Base-by-base conservation (phyloP, 1,139 yeast genomes). In the Kluyveromyces sp. region DNA sequence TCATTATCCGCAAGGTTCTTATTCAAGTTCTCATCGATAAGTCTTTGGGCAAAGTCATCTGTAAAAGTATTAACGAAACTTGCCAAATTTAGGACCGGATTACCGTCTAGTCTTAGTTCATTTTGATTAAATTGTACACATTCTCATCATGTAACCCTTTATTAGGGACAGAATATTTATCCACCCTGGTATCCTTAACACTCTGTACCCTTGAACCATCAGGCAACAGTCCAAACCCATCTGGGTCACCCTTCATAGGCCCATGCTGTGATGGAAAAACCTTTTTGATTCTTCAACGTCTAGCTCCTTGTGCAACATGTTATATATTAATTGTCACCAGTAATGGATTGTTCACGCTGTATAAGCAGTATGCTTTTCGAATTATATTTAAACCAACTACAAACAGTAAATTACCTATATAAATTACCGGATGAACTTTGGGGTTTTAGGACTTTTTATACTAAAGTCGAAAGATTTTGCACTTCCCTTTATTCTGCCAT, bases 1-100 rank as follows among this genome's bases (percentile, higher is more conserved):
- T 89, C 96, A 57, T 84, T 83, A 67, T 89, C 97, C 7, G 96
- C 96, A 62, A 89, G 71, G 66, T 89, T 89, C 73, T 89, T 89
- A 56, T 87, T 83, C 51, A 87, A 59, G 64, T 89, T 88, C 60
- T 85, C 90, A 31, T 64, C 48, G 48, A 82, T 75, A 54, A 89
- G 72, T 55, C 72, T 72, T 39, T 63, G 56, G 2, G 81, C 77
- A 35, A 65, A 64, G 3, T 74, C 79, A 49, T 78, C 78, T 39
- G 82, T 64, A 53, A 72, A 75, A 21, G 96, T 89, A 67, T 86
- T 87, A 54, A 89, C 97, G 63, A 89, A 89, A 29, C 92, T 82
- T 7, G 97, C 97, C 64, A 89, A 68, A 64, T 89, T 89, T 61
- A 89, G 73, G 25, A 82, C 78, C 27, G 96, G 95, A 56, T 74